Base-by-base conservation (phyloP, 768 basidiomycete species). In the Aureoboletus auriporus region DNA sequence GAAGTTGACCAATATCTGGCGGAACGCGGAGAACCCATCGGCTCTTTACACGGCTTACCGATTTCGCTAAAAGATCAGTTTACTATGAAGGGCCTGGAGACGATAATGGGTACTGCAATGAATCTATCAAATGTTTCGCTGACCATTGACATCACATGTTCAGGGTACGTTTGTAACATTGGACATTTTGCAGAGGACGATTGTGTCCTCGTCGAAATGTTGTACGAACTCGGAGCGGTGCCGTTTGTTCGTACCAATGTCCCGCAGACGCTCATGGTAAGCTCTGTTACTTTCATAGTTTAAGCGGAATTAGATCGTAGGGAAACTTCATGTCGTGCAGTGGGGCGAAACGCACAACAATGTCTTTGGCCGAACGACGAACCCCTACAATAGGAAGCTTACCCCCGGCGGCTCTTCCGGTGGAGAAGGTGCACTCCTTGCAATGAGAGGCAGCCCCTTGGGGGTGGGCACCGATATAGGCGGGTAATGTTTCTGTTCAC, bases 401-500 rank as follows among this genome's bases (percentile, higher is more conserved):
- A 89, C 86, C 4, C 67, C 75, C 6, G 92, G 92, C 13, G 92
- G 92, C 0, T 93, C 89, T 1, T 87, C 86, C 3, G 92, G 93
- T 5, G 92, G 92, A 29, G 93, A 93, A 69, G 86, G 86, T 28
- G 89, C 90, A 0, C 75, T 93, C 3, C 64, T 93, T 34, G 84
- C 57, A 39, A 54, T 68, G 55, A 71, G 64, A 42, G 78, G 79
- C 23, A 70, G 69, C 33, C 69, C 71, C 5, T 46, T 79, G 57
- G 87, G 89, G 23, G 78, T 91, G 5, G 91, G 90, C 39, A 85
- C 90, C 16, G 91, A 93, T 62, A 80, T 91, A 51, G 86, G 82
- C 50, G 86, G 89, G 86, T 86, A 58, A 58, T 41, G 8, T 39
- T 42, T 38, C 28, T 17, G 8, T 33, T 43, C 34, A 14, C 8